Conservation (phyloP, 179 eudicot species). For the Monotropa hypopitys region DNA sequence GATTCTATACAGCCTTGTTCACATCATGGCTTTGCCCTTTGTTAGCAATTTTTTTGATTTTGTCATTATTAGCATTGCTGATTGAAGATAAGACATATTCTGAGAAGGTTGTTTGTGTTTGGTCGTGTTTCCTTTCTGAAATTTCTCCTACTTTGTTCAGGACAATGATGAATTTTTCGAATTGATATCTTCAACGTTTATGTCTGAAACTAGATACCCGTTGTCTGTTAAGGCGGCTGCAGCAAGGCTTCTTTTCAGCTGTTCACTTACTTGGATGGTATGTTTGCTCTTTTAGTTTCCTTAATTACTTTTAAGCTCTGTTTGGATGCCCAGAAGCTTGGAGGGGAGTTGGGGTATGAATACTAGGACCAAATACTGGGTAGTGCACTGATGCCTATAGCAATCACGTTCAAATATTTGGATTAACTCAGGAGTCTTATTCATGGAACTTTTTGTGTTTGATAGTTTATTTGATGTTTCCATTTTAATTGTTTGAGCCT, state of each 20-base stretch:
- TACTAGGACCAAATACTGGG: background rate
- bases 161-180: conserved; percentile 96
- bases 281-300: conserved; percentile 4
- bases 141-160: conserved; percentile 29
- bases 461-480: too few species aligned
- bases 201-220: conserved; percentile 67
- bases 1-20: background rate
- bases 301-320: background rate
- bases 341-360: background rate
- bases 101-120: background rate
- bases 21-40: background rate
- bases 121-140: background rate
- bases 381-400: background rate
- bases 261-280: conserved; percentile 92
- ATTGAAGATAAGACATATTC: background rate
- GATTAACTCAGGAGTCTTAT: too few species aligned
- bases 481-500: too few species aligned
- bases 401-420: background rate
- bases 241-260: conserved; percentile 72
- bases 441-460: too few species aligned
- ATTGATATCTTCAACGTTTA: conserved; percentile 63
- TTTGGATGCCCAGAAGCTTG: background rate
- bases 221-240: conserved; percentile 74
- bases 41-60: background rate
- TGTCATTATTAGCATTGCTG: background rate